These are phyloP conservation scores for Verticillium albo-atrum DNA, from an alignment of 2,329 filamentous ascomycete genomes.

Conservation along the genomic window DNA sequence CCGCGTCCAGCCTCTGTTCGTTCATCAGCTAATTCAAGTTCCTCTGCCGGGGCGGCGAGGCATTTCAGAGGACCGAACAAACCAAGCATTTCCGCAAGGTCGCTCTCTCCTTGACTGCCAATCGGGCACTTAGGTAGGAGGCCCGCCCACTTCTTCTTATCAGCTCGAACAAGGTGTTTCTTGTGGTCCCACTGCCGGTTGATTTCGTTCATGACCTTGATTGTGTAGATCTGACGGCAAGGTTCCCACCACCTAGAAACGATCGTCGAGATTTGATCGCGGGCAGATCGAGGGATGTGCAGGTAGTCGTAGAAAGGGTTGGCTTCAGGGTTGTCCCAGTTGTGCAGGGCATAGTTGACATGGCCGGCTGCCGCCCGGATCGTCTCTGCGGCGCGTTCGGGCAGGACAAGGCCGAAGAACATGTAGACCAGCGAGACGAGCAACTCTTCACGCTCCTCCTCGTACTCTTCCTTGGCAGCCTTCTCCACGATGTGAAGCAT, in stretches of 20 bases:
- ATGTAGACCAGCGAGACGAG: background rate
- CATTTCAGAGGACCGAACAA: background rate
- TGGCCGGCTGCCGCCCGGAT: background rate
- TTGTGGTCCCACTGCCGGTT: background rate
- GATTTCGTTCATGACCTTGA: background rate
- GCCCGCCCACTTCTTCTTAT: background rate
- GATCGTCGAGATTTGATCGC: background rate
- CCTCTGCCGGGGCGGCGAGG: background rate
- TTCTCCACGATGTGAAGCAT: background rate
- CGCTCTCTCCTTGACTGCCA: background rate
- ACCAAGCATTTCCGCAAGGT: background rate
- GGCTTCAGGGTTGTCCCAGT: background rate
- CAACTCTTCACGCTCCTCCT: background rate
- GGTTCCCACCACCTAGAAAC: background rate
- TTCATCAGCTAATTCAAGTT: no score
- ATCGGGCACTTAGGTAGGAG: background rate
- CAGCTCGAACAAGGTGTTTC: background rate
- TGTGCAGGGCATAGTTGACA: background rate
- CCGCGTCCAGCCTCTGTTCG: no score
- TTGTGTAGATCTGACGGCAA: background rate
- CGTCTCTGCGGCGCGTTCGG: background rate
- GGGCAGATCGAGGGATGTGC: background rate
- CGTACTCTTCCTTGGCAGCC: background rate
- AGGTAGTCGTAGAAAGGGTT: background rate
- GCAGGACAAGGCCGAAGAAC: background rate